Percentiles rank a stretch among this genome's conserved stretches.
phyloP scores from a whole-genome alignment of 2,329 filamentous ascomycete genomes.

The Apiospora koreana region DNA sequence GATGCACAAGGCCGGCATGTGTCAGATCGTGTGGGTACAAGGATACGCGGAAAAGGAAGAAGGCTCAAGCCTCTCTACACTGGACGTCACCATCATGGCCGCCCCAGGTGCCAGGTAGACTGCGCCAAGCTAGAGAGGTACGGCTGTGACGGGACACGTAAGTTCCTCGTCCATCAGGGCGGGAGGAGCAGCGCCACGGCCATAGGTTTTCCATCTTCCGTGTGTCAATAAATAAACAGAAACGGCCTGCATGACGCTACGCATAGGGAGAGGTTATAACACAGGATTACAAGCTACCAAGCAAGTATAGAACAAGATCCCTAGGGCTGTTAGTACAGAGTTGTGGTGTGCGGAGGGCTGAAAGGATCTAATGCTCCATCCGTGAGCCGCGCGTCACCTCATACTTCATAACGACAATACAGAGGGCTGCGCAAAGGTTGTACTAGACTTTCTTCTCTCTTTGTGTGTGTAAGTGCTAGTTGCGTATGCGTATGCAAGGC shows the following conservation, averaged over 20 bases:
- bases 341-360: neutral
- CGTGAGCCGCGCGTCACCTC: neutral
- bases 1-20: constrained; percentile 10
- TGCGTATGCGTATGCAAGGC: neutral
- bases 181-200: neutral
- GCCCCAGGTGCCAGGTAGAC: too few species aligned
- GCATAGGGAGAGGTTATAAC: neutral
- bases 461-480: neutral
- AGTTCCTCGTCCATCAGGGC: neutral
- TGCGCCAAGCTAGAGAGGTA: neutral
- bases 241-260: too few species aligned
- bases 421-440: neutral
- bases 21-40: constrained; percentile 10
- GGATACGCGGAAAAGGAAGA: neutral
- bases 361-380: neutral
- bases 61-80: neutral
- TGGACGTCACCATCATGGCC: neutral
- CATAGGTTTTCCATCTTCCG: neutral
- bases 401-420: neutral
- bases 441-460: neutral
- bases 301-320: constrained; percentile 1
- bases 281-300: neutral
- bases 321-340: neutral
- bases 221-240: constrained; percentile 6
- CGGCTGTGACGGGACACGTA: neutral